Evolutionary conservation across 345 rosid genomes (phyloP).

Genomic region (Brassica nigra): DNA sequence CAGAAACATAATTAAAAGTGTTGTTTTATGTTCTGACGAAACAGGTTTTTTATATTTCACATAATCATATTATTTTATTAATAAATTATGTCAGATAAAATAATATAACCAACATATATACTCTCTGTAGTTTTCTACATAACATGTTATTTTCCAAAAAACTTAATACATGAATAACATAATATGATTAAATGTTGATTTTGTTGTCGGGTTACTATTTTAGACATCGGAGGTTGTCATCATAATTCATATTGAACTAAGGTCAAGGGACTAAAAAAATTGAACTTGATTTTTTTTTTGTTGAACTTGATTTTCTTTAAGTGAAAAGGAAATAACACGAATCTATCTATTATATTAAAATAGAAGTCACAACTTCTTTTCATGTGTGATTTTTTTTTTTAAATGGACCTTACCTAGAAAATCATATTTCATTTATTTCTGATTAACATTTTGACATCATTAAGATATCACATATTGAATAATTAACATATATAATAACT

Average conservation of each 20-base stretch:
- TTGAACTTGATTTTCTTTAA: too few relatives aligned
- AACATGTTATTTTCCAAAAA: neutral
- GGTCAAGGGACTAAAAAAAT: neutral
- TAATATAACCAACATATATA: neutral
- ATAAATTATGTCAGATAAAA: neutral
- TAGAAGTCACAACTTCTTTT: too few relatives aligned
- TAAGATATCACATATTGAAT: too few relatives aligned
- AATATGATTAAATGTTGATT: neutral
- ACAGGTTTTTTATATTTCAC: neutral
- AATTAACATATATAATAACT: too few relatives aligned
- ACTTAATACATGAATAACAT: neutral
- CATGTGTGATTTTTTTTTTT: too few relatives aligned
- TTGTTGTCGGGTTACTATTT: neutral
- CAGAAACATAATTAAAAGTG: neutral
- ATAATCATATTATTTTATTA: neutral
- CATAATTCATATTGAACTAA: neutral
- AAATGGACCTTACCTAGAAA: too few relatives aligned
- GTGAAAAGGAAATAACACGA: neutral
- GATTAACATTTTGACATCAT: too few relatives aligned
- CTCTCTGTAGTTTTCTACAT: neutral
- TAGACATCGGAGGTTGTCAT: neutral
- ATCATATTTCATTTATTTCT: too few relatives aligned
- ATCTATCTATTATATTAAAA: too few relatives aligned
- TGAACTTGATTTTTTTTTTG: too few relatives aligned
- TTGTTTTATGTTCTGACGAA: neutral